Conservation (phyloP, 768 basidiomycete species). For the Lactifluus echinatus region DNA sequence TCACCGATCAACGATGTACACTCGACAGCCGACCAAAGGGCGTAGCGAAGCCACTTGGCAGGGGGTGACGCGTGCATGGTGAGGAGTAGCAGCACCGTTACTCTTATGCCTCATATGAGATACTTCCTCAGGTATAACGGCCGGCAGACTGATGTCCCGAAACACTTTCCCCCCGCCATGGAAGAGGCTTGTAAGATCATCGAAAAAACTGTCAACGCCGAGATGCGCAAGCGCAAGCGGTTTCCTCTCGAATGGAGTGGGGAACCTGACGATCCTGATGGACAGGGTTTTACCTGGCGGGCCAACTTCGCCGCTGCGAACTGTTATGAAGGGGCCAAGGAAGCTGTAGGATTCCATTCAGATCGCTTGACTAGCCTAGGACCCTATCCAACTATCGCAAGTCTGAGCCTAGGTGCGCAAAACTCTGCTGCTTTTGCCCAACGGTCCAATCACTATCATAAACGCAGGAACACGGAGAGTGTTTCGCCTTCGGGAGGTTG, state of each 20-base stretch:
- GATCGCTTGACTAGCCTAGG: slow-evolving; percentile 77
- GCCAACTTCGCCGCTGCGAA: slow-evolving; percentile 85
- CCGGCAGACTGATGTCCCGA: slow-evolving; percentile 46
- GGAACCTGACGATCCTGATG: slow-evolving; percentile 18
- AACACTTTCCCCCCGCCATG: slow-evolving; percentile 55
- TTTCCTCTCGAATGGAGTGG: slow-evolving; percentile 62
- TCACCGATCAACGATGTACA: slow-evolving; percentile 74
- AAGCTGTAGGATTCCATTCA: slow-evolving; percentile 75
- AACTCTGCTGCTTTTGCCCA: background rate
- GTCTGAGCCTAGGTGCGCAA: slow-evolving; percentile 62
- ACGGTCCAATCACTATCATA: background rate
- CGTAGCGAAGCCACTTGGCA: slow-evolving; percentile 48
- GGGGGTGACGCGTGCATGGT: slow-evolving; percentile 73
- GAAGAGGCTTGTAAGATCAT: slow-evolving; percentile 69
- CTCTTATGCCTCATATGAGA: background rate
- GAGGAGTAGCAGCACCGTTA: slow-evolving; percentile 10
- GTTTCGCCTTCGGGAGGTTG: slow-evolving; percentile 71
- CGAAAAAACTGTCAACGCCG: slow-evolving; percentile 62
- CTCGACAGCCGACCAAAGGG: slow-evolving; percentile 30
- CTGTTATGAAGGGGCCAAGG: slow-evolving; percentile 74
- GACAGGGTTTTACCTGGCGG: slow-evolving; percentile 40
- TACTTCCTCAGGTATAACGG: slow-evolving; percentile 64
- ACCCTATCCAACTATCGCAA: slow-evolving; percentile 80
- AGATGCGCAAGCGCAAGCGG: slow-evolving; percentile 51
- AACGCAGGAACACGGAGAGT: slow-evolving; percentile 51